Evolutionary conservation across 2,329 filamentous ascomycete species (phyloP).

Genomic region (Pezicula radicicola): DNA sequence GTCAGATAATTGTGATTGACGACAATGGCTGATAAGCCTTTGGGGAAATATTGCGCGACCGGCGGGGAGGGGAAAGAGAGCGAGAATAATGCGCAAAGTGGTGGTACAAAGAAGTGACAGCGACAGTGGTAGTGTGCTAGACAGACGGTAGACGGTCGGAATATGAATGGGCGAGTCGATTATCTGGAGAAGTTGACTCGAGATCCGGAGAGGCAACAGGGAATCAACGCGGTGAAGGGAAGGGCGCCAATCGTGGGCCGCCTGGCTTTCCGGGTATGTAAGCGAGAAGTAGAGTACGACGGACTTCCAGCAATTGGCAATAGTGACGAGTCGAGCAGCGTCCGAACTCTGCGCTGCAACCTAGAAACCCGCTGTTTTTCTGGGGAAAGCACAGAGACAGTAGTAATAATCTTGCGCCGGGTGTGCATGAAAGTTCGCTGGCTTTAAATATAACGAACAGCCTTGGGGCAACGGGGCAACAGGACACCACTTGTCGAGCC

Average conservation of each 20-base stretch:
- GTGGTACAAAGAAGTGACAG: background rate
- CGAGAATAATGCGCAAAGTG: background rate
- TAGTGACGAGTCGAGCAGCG: too few species aligned
- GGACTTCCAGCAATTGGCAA: too few species aligned
- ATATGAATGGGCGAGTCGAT: background rate
- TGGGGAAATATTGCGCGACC: background rate
- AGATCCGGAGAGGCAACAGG: background rate
- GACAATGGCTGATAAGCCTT: background rate
- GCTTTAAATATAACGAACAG: too few species aligned
- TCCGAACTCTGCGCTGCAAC: too few species aligned
- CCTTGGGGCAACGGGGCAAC: too few species aligned
- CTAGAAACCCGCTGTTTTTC: too few species aligned
- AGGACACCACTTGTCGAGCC: too few species aligned
- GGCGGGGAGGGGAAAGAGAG: constrained; percentile 1
- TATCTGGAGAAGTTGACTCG: too few species aligned
- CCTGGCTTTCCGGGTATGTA: too few species aligned
- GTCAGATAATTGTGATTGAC: background rate
- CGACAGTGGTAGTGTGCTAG: background rate
- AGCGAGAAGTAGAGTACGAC: too few species aligned
- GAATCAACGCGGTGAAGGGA: background rate
- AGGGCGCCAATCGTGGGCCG: too few species aligned
- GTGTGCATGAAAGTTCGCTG: too few species aligned
- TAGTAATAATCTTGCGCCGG: background rate
- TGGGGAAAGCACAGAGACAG: background rate
- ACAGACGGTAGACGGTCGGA: background rate